Conservation (phyloP, 768 basidiomycete species). For the Boletellus ananas region DNA sequence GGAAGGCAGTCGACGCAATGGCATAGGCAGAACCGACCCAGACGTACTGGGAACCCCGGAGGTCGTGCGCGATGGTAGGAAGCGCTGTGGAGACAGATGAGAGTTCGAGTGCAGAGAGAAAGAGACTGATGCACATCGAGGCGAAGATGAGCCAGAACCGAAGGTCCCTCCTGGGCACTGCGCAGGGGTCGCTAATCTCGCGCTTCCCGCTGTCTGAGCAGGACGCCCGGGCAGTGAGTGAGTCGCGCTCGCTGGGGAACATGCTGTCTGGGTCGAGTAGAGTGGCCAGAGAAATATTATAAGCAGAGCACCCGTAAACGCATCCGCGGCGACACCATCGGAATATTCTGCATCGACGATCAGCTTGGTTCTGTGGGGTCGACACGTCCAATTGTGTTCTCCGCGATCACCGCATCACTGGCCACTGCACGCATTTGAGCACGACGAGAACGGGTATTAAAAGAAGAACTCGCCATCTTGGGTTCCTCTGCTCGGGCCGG, state of each 20-base stretch:
- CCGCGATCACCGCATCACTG: neutral
- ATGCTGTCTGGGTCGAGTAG: neutral
- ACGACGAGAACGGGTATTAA: neutral
- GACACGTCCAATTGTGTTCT: too few relatives aligned
- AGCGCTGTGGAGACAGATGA: constrained; percentile 30
- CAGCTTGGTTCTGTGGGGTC: neutral
- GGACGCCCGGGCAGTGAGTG: neutral
- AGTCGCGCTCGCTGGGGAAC: neutral
- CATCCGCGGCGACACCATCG: neutral
- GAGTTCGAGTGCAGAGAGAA: constrained; percentile 29
- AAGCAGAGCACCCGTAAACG: neutral
- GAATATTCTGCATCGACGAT: neutral
- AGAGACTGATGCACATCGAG: constrained; percentile 21
- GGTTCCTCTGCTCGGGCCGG: too few relatives aligned
- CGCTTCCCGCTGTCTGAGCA: neutral
- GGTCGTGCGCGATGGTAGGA: constrained; percentile 31
- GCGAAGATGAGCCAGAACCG: constrained; percentile 29
- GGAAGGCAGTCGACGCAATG: constrained; percentile 34
- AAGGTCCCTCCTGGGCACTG: constrained; percentile 7
- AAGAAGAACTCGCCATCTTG: neutral
- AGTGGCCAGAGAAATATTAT: neutral
- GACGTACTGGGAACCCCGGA: constrained; percentile 27
- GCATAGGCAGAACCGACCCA: constrained; percentile 39
- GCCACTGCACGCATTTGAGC: neutral
- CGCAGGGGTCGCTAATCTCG: neutral